Conservation (phyloP, 495 filamentous ascomycete species). For the Achaetomiella virescens region DNA sequence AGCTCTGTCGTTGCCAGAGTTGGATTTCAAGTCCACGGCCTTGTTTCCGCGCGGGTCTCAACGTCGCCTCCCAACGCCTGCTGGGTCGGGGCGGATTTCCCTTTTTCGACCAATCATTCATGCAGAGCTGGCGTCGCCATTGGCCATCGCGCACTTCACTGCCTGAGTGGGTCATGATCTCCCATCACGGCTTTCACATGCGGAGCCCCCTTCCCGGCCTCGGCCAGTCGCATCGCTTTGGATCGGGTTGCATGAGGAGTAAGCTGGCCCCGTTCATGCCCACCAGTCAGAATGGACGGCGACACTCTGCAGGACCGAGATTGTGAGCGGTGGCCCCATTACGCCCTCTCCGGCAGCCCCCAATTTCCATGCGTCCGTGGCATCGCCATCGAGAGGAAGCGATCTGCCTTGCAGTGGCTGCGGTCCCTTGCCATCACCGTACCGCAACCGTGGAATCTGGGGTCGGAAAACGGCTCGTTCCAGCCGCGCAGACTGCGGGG, state of each 20-base stretch:
- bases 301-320: not conserved
- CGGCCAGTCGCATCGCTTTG: not conserved
- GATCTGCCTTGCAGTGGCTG: not conserved
- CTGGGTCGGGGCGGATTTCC: not conserved
- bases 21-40: too few relatives aligned
- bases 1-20: too few relatives aligned
- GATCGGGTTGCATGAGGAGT: not conserved
- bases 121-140: not conserved
- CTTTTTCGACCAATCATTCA: not conserved
- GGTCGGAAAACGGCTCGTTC: not conserved
- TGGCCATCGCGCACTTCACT: not conserved
- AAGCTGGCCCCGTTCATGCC: not conserved
- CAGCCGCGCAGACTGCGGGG: not conserved
- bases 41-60: too few relatives aligned
- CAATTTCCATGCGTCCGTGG: not conserved
- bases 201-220: not conserved
- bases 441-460: not conserved
- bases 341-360: not conserved
- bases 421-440: not conserved
- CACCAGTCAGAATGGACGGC: not conserved
- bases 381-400: not conserved
- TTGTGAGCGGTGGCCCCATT: not conserved
- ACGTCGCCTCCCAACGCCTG: too few relatives aligned
- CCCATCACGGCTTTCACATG: conserved; percentile 1
- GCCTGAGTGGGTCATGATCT: not conserved